Percentiles rank a stretch among this genome's conserved stretches.
phyloP scores from a whole-genome alignment of 1,139 yeast species.

The Diutina siamensis region DNA sequence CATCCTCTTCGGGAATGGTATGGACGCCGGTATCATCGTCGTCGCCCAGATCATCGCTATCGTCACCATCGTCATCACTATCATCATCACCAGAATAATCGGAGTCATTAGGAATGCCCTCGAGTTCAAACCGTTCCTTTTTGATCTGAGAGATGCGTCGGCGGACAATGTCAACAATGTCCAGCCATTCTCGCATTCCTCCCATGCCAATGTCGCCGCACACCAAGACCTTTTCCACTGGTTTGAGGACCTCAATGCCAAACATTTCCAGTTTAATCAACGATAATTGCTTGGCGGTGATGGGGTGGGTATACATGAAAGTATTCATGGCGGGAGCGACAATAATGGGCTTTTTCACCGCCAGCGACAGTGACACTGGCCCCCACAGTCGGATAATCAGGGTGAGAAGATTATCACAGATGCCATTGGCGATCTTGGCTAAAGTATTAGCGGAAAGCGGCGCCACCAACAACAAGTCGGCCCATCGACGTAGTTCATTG shows the following conservation, averaged over 20 bases:
- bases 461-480: constrained; percentile 81
- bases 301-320: constrained; percentile 88
- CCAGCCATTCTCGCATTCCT: constrained; percentile 97
- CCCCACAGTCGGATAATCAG: constrained; percentile 89
- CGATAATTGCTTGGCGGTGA: constrained; percentile 72
- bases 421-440: constrained; percentile 83
- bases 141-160: constrained; percentile 32
- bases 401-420: constrained; percentile 80
- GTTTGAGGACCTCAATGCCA: constrained; percentile 69
- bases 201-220: constrained; percentile 98
- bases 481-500: constrained; percentile 89
- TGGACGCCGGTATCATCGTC: constrained; percentile 17
- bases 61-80: constrained; percentile 16
- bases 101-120: constrained; percentile 12
- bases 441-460: constrained; percentile 91
- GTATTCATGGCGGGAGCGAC: constrained; percentile 98
- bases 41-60: constrained; percentile 15
- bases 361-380: constrained; percentile 27
- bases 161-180: constrained; percentile 71
- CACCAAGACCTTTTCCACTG: constrained; percentile 85
- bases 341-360: constrained; percentile 55
- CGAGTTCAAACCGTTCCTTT: constrained; percentile 12
- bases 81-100: constrained; percentile 11
- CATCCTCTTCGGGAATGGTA: constrained; percentile 2
- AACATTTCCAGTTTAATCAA: constrained; percentile 36